Base-by-base conservation (phyloP, 768 basidiomycete species). In the Boletus sensibilis region DNA sequence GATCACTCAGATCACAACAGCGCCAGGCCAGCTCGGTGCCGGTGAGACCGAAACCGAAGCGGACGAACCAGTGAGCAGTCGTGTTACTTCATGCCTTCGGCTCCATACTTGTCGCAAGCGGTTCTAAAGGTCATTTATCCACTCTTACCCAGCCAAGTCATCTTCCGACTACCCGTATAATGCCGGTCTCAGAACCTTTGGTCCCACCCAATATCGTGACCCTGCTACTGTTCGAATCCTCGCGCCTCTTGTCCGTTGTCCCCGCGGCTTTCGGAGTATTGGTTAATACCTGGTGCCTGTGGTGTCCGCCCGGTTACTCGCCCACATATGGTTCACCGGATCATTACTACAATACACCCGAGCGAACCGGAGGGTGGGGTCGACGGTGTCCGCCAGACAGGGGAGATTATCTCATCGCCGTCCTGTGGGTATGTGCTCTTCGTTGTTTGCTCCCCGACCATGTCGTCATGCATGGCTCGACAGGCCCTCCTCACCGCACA, bases 401-500 rank as follows among this genome's bases (percentile, higher is more conserved):
- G 39, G 72, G 84, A 20, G 90, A 92, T 63, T 90, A 81, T 68
- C 70, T 83, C 50, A 74, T 91, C 27, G 82, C 87, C 38, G 79
- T 82, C 11, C 72, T 92, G 29, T 92, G 91, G 91, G 90, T 88
- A 64, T 20, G 80, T 58, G 0, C 12, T 10, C 18, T 11, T 66
- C 41, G 50, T 27, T 23, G n/a, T 6, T 29, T 3, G 64, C 45
- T 50, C 51, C 51, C 14, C 41, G 37, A 56, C 2, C 13, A 14
- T 13, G 1, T 18, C 6, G 27, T 45, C 39, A 47, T 25, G 45
- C 49, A 43, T n/a, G 35, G 33, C 10, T 40, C 39, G 43, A 20
- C 60, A 93, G 92, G 82, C 91, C 1, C 73, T 92, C 23, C 76
- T 94, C 7, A 96, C 94, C 14, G 95, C 90, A 21, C 87, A 90